These are phyloP conservation scores for Sphaerulina vaccinii DNA, from an alignment of 2,329 filamentous ascomycete genomes.

Conservation along the genomic window DNA sequence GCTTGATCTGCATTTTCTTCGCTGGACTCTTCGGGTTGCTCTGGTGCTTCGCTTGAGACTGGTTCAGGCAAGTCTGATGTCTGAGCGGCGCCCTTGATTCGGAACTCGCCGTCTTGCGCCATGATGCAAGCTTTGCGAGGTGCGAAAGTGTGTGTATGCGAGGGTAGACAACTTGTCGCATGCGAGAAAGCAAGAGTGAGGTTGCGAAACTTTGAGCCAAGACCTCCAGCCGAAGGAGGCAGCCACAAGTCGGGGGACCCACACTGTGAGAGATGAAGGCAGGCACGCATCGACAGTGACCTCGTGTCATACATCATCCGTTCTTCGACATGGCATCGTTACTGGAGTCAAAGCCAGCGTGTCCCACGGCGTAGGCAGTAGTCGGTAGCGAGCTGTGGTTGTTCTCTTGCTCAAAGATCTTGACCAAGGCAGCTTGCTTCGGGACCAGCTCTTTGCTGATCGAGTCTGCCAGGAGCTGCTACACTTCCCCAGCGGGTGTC, in stretches of 20 bases:
- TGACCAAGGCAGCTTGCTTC: background rate
- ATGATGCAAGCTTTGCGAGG: constrained; percentile 12
- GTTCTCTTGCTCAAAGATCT: background rate
- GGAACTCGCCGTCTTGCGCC: constrained; percentile 25
- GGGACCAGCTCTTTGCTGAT: constrained; percentile 15
- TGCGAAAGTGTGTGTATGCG: background rate
- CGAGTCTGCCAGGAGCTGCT: constrained; percentile 8
- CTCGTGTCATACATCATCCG: background rate
- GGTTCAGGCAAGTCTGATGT: constrained; percentile 6
- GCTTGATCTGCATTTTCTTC: constrained; percentile 17
- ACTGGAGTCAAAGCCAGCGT: background rate
- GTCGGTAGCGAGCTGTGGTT: background rate
- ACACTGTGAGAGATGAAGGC: background rate
- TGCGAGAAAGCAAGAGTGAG: constrained; percentile 10
- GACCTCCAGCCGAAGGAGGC: constrained; percentile 5
- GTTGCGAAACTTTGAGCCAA: constrained; percentile 11
- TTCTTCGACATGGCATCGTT: background rate
- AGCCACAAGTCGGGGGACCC: constrained; percentile 10
- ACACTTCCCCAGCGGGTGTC: background rate
- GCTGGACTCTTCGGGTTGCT: constrained; percentile 16
- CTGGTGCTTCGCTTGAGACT: constrained; percentile 10
- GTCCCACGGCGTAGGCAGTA: background rate
- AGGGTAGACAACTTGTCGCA: background rate
- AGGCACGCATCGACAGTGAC: background rate
- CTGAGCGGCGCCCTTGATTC: constrained; percentile 27